These are phyloP conservation scores for Aspergillus calidoustus DNA, from an alignment of 2,329 filamentous ascomycete genomes.

Conservation along the genomic window DNA sequence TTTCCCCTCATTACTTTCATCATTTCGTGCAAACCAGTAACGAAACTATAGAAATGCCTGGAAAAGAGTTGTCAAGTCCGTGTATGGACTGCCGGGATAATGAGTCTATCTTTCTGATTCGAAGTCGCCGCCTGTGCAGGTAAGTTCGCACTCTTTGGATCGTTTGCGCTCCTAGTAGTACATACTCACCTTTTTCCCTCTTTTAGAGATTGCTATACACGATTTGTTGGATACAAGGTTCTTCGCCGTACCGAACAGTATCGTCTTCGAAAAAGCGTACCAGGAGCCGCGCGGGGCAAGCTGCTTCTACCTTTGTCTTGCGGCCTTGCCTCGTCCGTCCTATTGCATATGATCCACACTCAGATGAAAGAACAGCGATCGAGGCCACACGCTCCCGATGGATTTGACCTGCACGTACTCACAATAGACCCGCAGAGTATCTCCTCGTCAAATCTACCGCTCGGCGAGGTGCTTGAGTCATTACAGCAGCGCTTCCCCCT, in stretches of 20 bases:
- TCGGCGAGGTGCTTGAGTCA: slow-evolving; percentile 43
- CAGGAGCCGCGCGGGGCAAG: slow-evolving; percentile 51
- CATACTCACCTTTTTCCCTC: not conserved
- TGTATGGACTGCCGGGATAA: slow-evolving; percentile 63
- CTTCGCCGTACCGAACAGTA: slow-evolving; percentile 77
- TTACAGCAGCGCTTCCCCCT: slow-evolving; percentile 67
- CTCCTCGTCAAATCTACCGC: slow-evolving; percentile 25
- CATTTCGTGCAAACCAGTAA: not conserved
- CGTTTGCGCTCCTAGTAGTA: too few species aligned
- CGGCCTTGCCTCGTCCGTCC: slow-evolving; percentile 76
- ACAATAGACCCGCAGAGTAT: slow-evolving; percentile 48
- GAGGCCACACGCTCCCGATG: slow-evolving; percentile 63
- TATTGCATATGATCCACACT: slow-evolving; percentile 75
- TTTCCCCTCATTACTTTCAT: slow-evolving; percentile 10
- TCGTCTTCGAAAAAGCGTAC: slow-evolving; percentile 48
- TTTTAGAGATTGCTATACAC: slow-evolving; percentile 72
- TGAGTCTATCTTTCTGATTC: slow-evolving; percentile 58
- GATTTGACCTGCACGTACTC: slow-evolving; percentile 64
- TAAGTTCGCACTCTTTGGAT: slow-evolving; percentile 37
- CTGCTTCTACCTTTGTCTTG: slow-evolving; percentile 82
- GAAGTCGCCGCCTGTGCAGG: slow-evolving; percentile 65
- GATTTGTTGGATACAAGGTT: slow-evolving; percentile 77
- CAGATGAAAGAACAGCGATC: slow-evolving; percentile 69
- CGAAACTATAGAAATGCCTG: slow-evolving; percentile 34
- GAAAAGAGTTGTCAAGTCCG: slow-evolving; percentile 36